These are phyloP conservation scores for Cyberlindnera misumaiensis DNA, from an alignment of 805 yeast species.

Conservation along the genomic window DNA sequence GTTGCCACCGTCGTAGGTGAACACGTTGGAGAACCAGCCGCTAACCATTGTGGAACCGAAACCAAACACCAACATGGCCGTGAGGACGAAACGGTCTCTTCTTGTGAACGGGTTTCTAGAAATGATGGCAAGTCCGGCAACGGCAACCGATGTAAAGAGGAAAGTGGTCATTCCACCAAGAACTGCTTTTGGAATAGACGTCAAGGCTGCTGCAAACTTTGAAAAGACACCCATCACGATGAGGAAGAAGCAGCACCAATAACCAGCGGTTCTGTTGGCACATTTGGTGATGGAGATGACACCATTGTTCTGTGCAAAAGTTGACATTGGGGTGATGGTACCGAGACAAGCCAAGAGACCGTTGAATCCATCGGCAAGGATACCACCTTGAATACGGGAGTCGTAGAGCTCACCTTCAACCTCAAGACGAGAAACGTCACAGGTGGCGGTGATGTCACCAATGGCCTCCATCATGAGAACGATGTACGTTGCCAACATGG, in stretches of 20 bases:
- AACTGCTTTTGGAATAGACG: constrained; percentile 70
- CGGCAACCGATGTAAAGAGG: constrained; percentile 67
- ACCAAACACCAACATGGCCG: constrained; percentile 58
- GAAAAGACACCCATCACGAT: constrained; percentile 83
- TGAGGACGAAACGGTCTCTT: constrained; percentile 65
- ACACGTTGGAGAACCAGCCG: constrained; percentile 56
- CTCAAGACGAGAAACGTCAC: constrained; percentile 81
- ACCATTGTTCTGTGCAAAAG: constrained; percentile 94
- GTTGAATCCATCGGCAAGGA: constrained; percentile 81
- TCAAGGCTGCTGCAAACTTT: constrained; percentile 84
- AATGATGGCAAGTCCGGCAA: constrained; percentile 65
- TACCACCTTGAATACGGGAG: constrained; percentile 87
- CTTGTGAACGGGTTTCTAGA: constrained; percentile 49
- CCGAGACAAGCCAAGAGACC: constrained; percentile 70
- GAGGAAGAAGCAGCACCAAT: constrained; percentile 74
- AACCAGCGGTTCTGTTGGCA: constrained; percentile 78
- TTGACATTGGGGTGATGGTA: constrained; percentile 85
- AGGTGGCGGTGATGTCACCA: constrained; percentile 92
- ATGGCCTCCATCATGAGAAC: constrained; percentile 88
- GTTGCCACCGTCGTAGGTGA: constrained; percentile 59
- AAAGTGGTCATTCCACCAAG: constrained; percentile 90
- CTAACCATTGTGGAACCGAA: constrained; percentile 62
- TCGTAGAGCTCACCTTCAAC: constrained; percentile 80
- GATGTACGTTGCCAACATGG: constrained; percentile 76
- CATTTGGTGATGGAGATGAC: constrained; percentile 89